A percentile compares a stretch with the other conserved stretches of the same genome.
These are phyloP conservation scores for Sistotremastrum suecicum DNA, from an alignment of 768 basidiomycete genomes.

Conservation along the genomic window DNA sequence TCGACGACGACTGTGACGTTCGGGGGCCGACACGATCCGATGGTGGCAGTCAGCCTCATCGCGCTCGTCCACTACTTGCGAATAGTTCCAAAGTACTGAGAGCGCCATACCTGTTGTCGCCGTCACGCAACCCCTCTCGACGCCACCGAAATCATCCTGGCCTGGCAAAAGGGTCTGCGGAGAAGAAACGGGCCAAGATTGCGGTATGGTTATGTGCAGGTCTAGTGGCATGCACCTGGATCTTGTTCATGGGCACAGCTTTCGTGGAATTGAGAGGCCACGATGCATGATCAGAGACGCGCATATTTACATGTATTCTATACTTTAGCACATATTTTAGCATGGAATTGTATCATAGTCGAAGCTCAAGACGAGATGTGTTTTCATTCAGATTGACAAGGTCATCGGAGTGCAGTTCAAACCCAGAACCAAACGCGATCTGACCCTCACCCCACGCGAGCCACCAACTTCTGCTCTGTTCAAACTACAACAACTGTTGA, in stretches of 20 bases:
- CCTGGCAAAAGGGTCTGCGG: conserved; percentile 10
- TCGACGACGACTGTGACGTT: conserved; percentile 7
- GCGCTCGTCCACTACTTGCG: conserved; percentile 1
- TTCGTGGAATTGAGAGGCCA: conserved; percentile 18
- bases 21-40: not conserved
- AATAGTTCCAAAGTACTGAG: not conserved
- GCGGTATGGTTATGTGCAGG: conserved; percentile 29
- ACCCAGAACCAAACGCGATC: too few species aligned
- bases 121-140: conserved; percentile 11
- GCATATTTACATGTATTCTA: too few species aligned
- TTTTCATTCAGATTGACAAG: too few species aligned
- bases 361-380: too few species aligned
- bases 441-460: conserved; percentile 9
- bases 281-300: too few species aligned
- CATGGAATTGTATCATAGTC: too few species aligned
- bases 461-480: conserved; percentile 5
- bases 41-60: not conserved
- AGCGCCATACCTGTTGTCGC: conserved; percentile 1
- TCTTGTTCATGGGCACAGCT: conserved; percentile 48
- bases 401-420: too few species aligned
- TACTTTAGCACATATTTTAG: too few species aligned
- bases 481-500: not conserved
- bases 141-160: conserved; percentile 11
- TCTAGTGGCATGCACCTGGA: conserved; percentile 42
- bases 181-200: conserved; percentile 33